Conservation (phyloP, 371 early-diverging fungal species). For the Zancudomyces culisetae region DNA sequence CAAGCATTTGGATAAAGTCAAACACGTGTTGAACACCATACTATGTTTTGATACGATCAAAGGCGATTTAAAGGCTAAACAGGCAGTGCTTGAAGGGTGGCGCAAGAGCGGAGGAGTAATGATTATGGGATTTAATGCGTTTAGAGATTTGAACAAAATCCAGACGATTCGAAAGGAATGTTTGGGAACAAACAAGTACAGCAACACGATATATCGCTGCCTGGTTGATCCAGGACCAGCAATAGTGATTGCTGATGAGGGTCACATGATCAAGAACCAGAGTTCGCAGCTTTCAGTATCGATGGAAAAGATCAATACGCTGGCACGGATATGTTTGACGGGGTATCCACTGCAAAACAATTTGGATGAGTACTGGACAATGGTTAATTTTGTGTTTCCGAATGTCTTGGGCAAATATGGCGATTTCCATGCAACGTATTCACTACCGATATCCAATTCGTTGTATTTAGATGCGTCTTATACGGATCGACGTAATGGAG, state of each 20-base stretch:
- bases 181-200: background rate
- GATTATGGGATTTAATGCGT: constrained; percentile 39
- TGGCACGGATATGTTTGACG: constrained; percentile 52
- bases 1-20: background rate
- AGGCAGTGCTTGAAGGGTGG: constrained; percentile 29
- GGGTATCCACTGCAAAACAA: constrained; percentile 82
- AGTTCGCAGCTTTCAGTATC: constrained; percentile 23
- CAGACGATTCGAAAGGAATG: background rate
- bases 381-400: constrained; percentile 51
- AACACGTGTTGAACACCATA: background rate
- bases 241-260: constrained; percentile 66
- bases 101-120: constrained; percentile 36
- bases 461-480: constrained; percentile 36
- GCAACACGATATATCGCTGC: constrained; percentile 7
- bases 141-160: constrained; percentile 23
- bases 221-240: constrained; percentile 42
- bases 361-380: constrained; percentile 46
- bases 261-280: constrained; percentile 60
- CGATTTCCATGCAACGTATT: constrained; percentile 36
- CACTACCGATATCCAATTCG: constrained; percentile 41
- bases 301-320: constrained; percentile 29
- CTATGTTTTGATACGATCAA: background rate
- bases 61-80: constrained; percentile 2
- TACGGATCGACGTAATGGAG: constrained; percentile 21
- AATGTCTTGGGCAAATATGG: constrained; percentile 32